These are phyloP conservation scores for Chrysoporthe austroafricana DNA, from an alignment of 2,329 filamentous ascomycete genomes.

Conservation along the genomic window DNA sequence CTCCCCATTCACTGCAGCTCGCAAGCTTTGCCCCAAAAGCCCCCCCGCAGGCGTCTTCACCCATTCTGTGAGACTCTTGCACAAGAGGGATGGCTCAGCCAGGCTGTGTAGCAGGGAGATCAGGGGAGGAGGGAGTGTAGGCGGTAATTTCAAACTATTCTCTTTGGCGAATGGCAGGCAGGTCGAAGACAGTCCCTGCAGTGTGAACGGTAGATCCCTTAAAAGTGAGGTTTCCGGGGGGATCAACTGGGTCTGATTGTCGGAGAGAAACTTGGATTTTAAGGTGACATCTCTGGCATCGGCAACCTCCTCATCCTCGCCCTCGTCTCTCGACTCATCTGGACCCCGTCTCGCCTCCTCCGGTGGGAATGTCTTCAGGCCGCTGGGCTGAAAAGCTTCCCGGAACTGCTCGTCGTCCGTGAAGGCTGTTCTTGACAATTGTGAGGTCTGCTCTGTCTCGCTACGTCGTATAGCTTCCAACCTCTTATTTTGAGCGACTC, in stretches of 20 bases:
- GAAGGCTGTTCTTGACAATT: conserved; percentile 41
- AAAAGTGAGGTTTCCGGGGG: conserved; percentile 70
- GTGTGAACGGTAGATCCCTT: conserved; percentile 85
- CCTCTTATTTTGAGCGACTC: conserved; percentile 39
- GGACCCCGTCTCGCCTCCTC: conserved; percentile 44
- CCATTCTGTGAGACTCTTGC: conserved; percentile 78
- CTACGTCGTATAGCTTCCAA: conserved; percentile 23
- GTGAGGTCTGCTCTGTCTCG: conserved; percentile 35
- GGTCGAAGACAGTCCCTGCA: conserved; percentile 89
- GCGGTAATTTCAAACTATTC: conserved; percentile 73
- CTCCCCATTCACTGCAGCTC: conserved; percentile 83
- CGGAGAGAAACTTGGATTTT: conserved; percentile 61
- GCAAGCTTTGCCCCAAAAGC: conserved; percentile 87
- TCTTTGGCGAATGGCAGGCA: conserved; percentile 76
- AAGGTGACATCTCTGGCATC: conserved; percentile 55
- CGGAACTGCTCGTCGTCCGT: conserved; percentile 52
- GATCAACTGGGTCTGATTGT: conserved; percentile 59
- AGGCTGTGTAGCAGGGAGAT: conserved; percentile 86
- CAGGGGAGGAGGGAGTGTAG: conserved; percentile 79
- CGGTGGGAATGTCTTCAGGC: conserved; percentile 49
- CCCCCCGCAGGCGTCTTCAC: conserved; percentile 81
- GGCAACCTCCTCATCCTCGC: conserved; percentile 35
- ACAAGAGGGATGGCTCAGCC: conserved; percentile 92
- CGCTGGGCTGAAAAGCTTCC: conserved; percentile 60
- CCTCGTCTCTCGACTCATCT: conserved; percentile 40